These are phyloP conservation scores for Wickerhamiella hasegawae DNA, from an alignment of 805 yeast species.

Conservation along the genomic window DNA sequence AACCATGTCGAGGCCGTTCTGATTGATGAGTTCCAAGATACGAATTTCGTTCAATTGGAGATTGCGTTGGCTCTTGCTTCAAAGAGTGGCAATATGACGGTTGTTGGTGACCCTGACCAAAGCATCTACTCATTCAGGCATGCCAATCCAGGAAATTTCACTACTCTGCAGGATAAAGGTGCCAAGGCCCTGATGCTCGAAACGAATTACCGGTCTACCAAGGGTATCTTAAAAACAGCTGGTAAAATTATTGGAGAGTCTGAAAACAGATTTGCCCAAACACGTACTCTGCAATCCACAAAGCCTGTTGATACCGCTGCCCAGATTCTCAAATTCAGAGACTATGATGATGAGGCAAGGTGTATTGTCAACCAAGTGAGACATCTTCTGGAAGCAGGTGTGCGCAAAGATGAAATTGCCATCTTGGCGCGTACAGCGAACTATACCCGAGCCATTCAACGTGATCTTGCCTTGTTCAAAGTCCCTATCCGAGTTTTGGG, in stretches of 20 bases:
- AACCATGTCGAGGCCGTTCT: slow-evolving; percentile 48
- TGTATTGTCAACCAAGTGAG: slow-evolving; percentile 41
- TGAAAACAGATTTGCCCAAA: too few species aligned
- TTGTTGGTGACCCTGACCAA: slow-evolving; percentile 96
- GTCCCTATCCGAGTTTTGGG: slow-evolving; percentile 55
- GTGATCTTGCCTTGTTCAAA: slow-evolving; percentile 34
- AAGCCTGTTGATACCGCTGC: background rate
- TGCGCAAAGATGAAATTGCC: slow-evolving; percentile 47
- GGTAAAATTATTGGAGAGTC: background rate
- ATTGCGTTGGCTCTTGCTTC: slow-evolving; percentile 37
- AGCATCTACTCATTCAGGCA: slow-evolving; percentile 80
- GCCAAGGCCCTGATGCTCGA: slow-evolving; percentile 29
- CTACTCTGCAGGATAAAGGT: slow-evolving; percentile 31
- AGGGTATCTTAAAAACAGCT: slow-evolving; percentile 45
- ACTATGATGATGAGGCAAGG: slow-evolving; percentile 4
- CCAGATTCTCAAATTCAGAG: background rate
- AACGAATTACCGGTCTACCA: slow-evolving; percentile 71
- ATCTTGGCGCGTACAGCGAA: slow-evolving; percentile 51
- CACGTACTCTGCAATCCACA: background rate
- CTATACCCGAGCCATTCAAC: slow-evolving; percentile 49
- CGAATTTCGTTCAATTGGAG: slow-evolving; percentile 60
- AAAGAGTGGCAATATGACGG: slow-evolving; percentile 35
- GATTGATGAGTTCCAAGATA: slow-evolving; percentile 93
- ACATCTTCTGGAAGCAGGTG: slow-evolving; percentile 28
- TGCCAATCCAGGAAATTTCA: slow-evolving; percentile 57